Evolutionary conservation across 2,329 filamentous ascomycete genomes (phyloP), one percentile per base, ranked within the genome.

Genomic region (Aciculosporium take): DNA sequence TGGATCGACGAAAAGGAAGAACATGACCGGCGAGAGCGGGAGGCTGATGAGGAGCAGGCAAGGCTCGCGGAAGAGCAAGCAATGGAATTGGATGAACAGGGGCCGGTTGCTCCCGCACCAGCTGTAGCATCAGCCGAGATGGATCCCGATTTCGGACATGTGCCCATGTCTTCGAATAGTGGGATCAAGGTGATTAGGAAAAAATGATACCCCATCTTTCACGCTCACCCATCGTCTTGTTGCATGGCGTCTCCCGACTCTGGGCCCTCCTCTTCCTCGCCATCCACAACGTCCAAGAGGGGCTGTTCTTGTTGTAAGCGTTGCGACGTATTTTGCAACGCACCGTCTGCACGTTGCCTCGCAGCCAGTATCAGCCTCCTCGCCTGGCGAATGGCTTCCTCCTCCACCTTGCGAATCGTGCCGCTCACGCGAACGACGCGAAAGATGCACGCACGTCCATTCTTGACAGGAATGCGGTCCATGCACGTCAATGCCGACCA

Each of bases 1-100:
- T 98, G 91, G 91, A 66, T 98, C 25, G 89, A 96, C 62, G 72
- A 80, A 31, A 91, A 88, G 57, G 88, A 88, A 13, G 85, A 82
- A 49, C 86, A 85, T 54, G 91, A 98, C 59, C 79, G 81, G 51
- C 65, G 78, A 45, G 91, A 96, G 67, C 68, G 71, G 44, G 75
- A 76, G 54, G 74, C 81, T 41, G 78, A 80, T 66, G 84, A 88
- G 53, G 79, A 83, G 51, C 83, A 93, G 60, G 76, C 75, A 27
- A 78, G 73, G 29, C 48, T 59, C 10, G 54, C 57, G 31, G 51
- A 58, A 41, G 56, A 61, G 45, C 60, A 62, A 42, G 60, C 56
- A 37, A 62, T 56, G 57, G 61, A 62, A 45, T 48, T 61, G 32
- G 56, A 59, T 20, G 55, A 59, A 18, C 49, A 55, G 27, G 48